Conservation (phyloP, 176 grass and related monocot species). For the Paspalum notatum region DNA sequence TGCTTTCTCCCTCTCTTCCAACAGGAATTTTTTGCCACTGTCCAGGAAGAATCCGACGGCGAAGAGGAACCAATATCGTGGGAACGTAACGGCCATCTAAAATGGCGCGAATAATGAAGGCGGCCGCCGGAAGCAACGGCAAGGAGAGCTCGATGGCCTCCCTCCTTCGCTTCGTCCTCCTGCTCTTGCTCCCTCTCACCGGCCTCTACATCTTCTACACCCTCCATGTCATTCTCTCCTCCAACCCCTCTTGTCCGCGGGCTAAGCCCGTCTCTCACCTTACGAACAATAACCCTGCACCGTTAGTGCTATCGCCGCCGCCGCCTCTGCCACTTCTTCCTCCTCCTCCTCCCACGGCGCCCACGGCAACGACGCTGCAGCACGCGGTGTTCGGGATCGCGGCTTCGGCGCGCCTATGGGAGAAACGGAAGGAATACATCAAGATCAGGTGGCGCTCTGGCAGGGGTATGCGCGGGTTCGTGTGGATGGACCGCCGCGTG, state of each 20-base stretch:
- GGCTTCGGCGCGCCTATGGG: conserved; percentile 78
- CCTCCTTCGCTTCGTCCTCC: conserved; percentile 60
- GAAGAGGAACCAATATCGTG: neutral
- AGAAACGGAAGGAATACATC: conserved; percentile 94
- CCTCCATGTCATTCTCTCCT: conserved; percentile 68
- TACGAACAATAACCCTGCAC: neutral
- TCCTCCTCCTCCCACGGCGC: conserved; percentile 21
- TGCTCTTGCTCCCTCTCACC: conserved; percentile 62
- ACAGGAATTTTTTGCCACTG: neutral
- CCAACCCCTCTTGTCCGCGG: conserved; percentile 43
- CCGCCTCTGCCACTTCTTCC: neutral
- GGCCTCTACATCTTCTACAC: conserved; percentile 81
- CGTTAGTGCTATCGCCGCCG: neutral
- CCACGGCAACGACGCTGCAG: conserved; percentile 68
- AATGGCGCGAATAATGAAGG: conserved; percentile 49
- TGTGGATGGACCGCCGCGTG: conserved; percentile 83
- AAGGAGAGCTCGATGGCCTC: conserved; percentile 54
- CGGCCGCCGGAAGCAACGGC: conserved; percentile 29
- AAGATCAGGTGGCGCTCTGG: conserved; percentile 78
- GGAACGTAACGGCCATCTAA: neutral
- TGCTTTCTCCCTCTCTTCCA: neutral
- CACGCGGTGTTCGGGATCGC: conserved; percentile 99
- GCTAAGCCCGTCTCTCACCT: conserved; percentile 31
- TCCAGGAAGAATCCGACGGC: neutral
- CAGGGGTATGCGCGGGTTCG: conserved; percentile 79